Conservation (phyloP, 2,329 filamentous ascomycete genomes). For the Knoxdaviesia proteae region DNA sequence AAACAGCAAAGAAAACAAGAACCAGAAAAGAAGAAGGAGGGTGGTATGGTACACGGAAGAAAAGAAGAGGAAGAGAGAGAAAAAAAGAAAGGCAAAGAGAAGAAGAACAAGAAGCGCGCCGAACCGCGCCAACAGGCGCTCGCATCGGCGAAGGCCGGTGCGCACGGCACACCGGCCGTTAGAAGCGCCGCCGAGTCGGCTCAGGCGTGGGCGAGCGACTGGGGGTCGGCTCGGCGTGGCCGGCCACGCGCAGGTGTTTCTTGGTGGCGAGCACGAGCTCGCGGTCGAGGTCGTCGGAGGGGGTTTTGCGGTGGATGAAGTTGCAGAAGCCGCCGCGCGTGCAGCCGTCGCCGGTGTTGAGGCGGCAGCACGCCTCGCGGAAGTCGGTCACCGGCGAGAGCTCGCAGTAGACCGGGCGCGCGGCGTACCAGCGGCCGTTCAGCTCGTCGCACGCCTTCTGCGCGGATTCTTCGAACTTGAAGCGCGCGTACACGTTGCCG, state of each 20-base stretch:
- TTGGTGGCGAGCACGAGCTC: slow-evolving; percentile 78
- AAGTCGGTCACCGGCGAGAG: slow-evolving; percentile 94
- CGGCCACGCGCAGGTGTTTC: slow-evolving; percentile 82
- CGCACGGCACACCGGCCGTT: slow-evolving; percentile 7
- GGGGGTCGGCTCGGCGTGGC: slow-evolving; percentile 64
- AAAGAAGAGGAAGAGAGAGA: background rate
- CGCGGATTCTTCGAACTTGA: slow-evolving; percentile 97
- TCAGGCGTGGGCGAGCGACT: slow-evolving; percentile 73
- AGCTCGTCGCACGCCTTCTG: slow-evolving; percentile 85
- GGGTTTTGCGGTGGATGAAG: slow-evolving; percentile 97
- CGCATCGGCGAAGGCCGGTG: background rate
- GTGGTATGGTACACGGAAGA: background rate
- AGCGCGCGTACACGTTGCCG: slow-evolving; percentile 96
- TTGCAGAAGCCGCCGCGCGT: slow-evolving; percentile 96
- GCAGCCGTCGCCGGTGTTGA: slow-evolving; percentile 89
- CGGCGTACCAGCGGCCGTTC: slow-evolving; percentile 93
- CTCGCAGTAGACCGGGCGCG: slow-evolving; percentile 94
- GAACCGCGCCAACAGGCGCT: background rate
- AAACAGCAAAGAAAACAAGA: no score
- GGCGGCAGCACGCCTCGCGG: slow-evolving; percentile 83
- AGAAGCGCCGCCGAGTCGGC: slow-evolving; percentile 53
- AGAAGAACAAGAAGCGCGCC: background rate
- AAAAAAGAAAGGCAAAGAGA: background rate
- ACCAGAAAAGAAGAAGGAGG: no score
- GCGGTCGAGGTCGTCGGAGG: slow-evolving; percentile 65